Conservation (phyloP, 805 yeast species). For the Wickerhamiella brachini region DNA sequence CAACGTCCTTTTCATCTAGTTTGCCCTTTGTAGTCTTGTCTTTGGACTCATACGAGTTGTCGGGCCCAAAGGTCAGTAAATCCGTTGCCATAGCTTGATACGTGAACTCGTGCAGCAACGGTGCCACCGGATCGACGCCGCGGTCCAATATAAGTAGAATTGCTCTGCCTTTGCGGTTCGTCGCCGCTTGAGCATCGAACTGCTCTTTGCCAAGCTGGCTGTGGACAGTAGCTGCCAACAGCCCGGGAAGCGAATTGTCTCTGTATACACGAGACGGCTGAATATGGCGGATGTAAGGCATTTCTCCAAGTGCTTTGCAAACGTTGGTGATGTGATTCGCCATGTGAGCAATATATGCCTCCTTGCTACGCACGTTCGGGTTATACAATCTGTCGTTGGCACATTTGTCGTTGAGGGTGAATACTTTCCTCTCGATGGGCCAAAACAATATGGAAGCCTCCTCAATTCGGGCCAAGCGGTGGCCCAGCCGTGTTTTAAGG, state of each 20-base stretch:
- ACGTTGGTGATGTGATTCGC: slow-evolving; percentile 55
- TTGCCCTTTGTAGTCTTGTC: slow-evolving; percentile 29
- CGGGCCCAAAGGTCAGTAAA: slow-evolving; percentile 32
- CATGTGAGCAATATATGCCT: slow-evolving; percentile 43
- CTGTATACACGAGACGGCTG: slow-evolving; percentile 25
- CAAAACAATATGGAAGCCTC: slow-evolving; percentile 36
- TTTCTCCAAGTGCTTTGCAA: slow-evolving; percentile 72
- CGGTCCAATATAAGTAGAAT: slow-evolving; percentile 70
- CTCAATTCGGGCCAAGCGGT: slow-evolving; percentile 22
- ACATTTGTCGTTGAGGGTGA: slow-evolving; percentile 44
- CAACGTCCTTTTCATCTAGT: slow-evolving; percentile 48
- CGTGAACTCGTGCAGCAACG: slow-evolving; percentile 75
- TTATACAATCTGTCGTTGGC: slow-evolving; percentile 66
- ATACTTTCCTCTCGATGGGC: slow-evolving; percentile 61
- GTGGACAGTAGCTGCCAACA: slow-evolving; percentile 65
- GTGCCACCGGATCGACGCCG: slow-evolving; percentile 68
- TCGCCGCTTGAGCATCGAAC: slow-evolving; percentile 19
- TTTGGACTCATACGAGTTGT: slow-evolving; percentile 37
- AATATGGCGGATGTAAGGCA: slow-evolving; percentile 71
- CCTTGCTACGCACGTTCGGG: slow-evolving; percentile 36
- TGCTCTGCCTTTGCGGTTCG: slow-evolving; percentile 38
- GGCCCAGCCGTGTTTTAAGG: slow-evolving; percentile 7
- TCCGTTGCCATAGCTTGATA: slow-evolving; percentile 92
- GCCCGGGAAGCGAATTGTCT: slow-evolving; percentile 47
- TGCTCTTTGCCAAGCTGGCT: slow-evolving; percentile 36